phyloP scores from a whole-genome alignment of 2,329 filamentous ascomycete genomes.

The Beauveria varroae region DNA sequence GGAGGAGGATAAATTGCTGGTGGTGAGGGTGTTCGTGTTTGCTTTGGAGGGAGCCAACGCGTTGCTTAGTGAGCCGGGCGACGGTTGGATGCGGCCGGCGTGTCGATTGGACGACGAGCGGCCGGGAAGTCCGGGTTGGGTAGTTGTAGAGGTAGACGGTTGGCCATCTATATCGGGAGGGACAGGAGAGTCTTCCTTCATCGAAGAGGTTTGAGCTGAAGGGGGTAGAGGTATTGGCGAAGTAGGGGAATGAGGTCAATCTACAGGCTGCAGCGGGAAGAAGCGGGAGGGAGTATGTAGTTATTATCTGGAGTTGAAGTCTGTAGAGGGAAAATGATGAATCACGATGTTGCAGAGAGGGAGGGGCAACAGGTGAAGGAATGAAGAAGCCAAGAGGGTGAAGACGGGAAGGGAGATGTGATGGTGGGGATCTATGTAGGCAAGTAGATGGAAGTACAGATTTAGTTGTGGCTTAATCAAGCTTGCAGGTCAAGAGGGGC shows the following conservation, averaged over 20 bases:
- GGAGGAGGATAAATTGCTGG: conserved; percentile 12
- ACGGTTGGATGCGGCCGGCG: conserved; percentile 18
- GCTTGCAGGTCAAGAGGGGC: too few species aligned
- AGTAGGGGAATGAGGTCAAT: background rate
- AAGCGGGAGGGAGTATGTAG: background rate
- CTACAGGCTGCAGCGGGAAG: background rate
- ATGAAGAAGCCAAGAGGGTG: background rate
- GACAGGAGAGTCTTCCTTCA: conserved; percentile 53
- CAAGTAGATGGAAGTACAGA: background rate
- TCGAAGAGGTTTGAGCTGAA: conserved; percentile 37
- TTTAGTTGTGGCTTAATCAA: too few species aligned
- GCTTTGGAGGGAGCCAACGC: conserved; percentile 15
- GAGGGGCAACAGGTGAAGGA: background rate
- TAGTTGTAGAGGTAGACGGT: conserved; percentile 43
- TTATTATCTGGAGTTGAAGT: background rate
- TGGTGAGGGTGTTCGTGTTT: conserved; percentile 20
- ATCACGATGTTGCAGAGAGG: background rate
- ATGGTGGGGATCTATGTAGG: conserved; percentile 8
- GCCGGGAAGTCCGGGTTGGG: conserved; percentile 42
- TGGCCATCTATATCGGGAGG: conserved; percentile 48
- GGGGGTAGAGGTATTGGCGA: background rate
- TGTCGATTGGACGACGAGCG: conserved; percentile 27
- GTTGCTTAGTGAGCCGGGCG: conserved; percentile 22
- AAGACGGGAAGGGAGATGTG: background rate
- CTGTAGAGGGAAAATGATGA: background rate